Percentiles rank a stretch among this genome's conserved stretches.
phyloP scores from a whole-genome alignment of 305 asterid species.

The Fraxinus paxiana region DNA sequence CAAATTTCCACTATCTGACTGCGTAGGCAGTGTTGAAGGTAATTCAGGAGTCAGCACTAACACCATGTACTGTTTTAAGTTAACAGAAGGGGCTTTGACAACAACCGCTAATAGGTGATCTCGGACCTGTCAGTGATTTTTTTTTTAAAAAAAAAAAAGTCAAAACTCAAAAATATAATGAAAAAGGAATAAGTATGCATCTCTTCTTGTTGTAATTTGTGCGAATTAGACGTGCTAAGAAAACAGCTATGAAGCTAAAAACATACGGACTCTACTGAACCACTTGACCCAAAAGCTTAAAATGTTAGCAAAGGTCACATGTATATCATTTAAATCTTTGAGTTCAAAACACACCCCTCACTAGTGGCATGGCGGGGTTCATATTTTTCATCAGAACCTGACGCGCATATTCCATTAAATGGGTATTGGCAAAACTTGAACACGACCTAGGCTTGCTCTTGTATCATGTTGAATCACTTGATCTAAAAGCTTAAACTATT shows the following conservation, averaged over 20 bases:
- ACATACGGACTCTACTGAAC: background rate
- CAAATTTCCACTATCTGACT: conserved; percentile 32
- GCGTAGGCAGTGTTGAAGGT: conserved; percentile 44
- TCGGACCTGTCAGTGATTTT: conserved; percentile 56
- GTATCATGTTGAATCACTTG: background rate
- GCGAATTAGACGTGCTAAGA: conserved; percentile 19
- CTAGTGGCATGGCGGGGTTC: background rate
- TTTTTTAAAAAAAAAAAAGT: conserved; percentile 1
- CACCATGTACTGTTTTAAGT: conserved; percentile 68
- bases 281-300: background rate
- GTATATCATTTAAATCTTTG: background rate
- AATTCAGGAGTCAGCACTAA: conserved; percentile 76
- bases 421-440: background rate
- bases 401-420: background rate
- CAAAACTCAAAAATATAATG: background rate
- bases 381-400: background rate
- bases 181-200: conserved; percentile 10
- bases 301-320: background rate
- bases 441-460: background rate
- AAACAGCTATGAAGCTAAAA: conserved; percentile 15
- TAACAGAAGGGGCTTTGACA: conserved; percentile 67
- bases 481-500: background rate
- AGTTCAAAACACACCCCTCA: background rate
- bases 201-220: conserved; percentile 16
- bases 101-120: conserved; percentile 94